These are phyloP conservation scores for Podospora anserina DNA, from an alignment of 495 filamentous ascomycete species.

Conservation along the genomic window DNA sequence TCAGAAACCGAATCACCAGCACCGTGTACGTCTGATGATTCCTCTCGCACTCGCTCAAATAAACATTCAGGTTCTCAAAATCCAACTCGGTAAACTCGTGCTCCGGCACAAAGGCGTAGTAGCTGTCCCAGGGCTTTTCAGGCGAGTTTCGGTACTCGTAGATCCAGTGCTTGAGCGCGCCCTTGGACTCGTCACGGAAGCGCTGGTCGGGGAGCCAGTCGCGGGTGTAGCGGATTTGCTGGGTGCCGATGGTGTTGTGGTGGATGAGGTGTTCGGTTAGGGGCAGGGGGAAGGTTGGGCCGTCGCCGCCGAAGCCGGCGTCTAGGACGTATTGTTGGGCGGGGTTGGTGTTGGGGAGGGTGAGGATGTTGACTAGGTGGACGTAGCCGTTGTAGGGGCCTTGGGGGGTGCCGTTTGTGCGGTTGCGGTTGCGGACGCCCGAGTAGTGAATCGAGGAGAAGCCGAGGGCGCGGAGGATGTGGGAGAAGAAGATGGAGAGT, in stretches of 20 bases:
- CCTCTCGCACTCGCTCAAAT: slow-evolving; percentile 43
- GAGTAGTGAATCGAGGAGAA: slow-evolving; percentile 48
- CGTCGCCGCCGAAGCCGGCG: slow-evolving; percentile 63
- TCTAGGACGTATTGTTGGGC: slow-evolving; percentile 53
- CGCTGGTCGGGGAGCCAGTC: slow-evolving; percentile 48
- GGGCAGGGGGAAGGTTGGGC: slow-evolving; percentile 53
- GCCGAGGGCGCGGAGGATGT: slow-evolving; percentile 57
- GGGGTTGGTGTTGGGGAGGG: slow-evolving; percentile 32
- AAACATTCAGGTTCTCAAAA: slow-evolving; percentile 59
- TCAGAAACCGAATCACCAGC: slow-evolving; percentile 56
- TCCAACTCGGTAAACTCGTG: slow-evolving; percentile 61
- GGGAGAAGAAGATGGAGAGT: slow-evolving; percentile 59
- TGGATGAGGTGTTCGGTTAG: slow-evolving; percentile 41
- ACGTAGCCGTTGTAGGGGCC: slow-evolving; percentile 45
- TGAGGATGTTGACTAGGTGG: slow-evolving; percentile 60
- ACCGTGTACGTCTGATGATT: slow-evolving; percentile 51
- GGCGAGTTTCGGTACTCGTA: slow-evolving; percentile 55
- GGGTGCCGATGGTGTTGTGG: slow-evolving; percentile 44
- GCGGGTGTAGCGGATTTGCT: slow-evolving; percentile 49
- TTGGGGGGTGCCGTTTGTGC: slow-evolving; percentile 29
- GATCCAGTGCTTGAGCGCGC: slow-evolving; percentile 55
- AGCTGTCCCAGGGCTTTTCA: slow-evolving; percentile 49
- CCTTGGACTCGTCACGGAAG: slow-evolving; percentile 26
- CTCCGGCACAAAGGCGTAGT: slow-evolving; percentile 57
- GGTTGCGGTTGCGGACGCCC: slow-evolving; percentile 36